phyloP scores from a whole-genome alignment of 768 basidiomycete species.

The Rhizopogon salebrosus region DNA sequence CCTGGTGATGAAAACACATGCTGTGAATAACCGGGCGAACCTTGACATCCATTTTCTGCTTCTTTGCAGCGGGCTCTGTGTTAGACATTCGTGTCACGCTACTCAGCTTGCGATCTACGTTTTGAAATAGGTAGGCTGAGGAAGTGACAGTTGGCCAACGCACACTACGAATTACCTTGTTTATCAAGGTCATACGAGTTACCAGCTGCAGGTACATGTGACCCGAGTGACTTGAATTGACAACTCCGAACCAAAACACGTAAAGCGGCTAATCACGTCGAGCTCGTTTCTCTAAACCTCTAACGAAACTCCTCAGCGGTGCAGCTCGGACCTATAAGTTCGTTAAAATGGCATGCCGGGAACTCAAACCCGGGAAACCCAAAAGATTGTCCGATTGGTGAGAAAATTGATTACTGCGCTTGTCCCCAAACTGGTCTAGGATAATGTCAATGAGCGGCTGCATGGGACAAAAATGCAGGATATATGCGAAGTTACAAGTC shows the following conservation, averaged over 20 bases:
- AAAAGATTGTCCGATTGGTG: background rate
- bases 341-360: too few species aligned
- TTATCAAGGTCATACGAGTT: background rate
- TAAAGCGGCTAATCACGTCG: too few species aligned
- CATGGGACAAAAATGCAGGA: conserved; percentile 11
- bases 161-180: background rate
- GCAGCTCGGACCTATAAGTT: too few species aligned
- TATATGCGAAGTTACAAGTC: conserved; percentile 16
- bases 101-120: background rate
- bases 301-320: too few species aligned
- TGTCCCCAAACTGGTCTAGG: background rate
- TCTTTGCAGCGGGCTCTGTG: conserved; percentile 30
- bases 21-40: conserved; percentile 14
- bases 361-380: too few species aligned
- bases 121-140: too few species aligned
- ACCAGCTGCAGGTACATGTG: background rate
- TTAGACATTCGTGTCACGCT: conserved; percentile 13
- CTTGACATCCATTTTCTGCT: conserved; percentile 40
- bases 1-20: background rate
- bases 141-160: background rate
- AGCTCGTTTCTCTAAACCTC: too few species aligned
- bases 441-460: conserved; percentile 18
- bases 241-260: background rate
- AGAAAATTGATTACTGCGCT: background rate
- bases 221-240: background rate